Base-by-base conservation (phyloP, 2,329 filamentous ascomycete genomes). In the Ophiostoma montium region DNA sequence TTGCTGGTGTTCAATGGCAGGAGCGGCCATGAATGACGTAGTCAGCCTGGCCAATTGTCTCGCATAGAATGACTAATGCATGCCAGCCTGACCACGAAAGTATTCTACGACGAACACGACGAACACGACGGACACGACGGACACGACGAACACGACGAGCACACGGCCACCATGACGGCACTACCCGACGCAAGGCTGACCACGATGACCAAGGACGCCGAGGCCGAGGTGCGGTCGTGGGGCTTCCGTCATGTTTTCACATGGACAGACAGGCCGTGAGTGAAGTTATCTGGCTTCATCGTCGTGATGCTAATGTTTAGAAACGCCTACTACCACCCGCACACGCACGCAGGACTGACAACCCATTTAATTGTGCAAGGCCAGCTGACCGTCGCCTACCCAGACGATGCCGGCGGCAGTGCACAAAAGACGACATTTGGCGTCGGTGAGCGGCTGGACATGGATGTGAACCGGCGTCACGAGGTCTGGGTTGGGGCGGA, bases 171-270 rank as follows among this genome's bases (percentile, higher is more conserved):
- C 46, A 52, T 54, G 52, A 3, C 47, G 10, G 27, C 7, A 13
- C 32, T 31, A 49, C 62, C 60, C 51, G 68, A 75, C 36, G 67
- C n/a, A n/a, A n/a, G n/a, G n/a, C n/a, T n/a, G n/a, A n/a, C n/a
- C n/a, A n/a, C n/a, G n/a, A n/a, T n/a, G n/a, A n/a, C n/a, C n/a
- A n/a, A n/a, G n/a, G n/a, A n/a, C n/a, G n/a, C 68, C 35, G 81
- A 86, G 61, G 64, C 67, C 46, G 67, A 83, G 58, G 82, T 86
- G 23, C 70, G 70, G 33, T 76, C 74, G 1, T 86, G 82, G 82
- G 82, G 82, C 1, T 87, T 86, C 60, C 56, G 61, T 3, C 70
- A 78, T 46, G 80, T 84, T 58, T 84, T 84, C 55, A 85, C 80
- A 3, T 86, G 82, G 82, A 78, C 73, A 8, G 83, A 86, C 62